These are phyloP conservation scores for Clavispora asparagi DNA, from an alignment of 805 yeast species.

Conservation along the genomic window DNA sequence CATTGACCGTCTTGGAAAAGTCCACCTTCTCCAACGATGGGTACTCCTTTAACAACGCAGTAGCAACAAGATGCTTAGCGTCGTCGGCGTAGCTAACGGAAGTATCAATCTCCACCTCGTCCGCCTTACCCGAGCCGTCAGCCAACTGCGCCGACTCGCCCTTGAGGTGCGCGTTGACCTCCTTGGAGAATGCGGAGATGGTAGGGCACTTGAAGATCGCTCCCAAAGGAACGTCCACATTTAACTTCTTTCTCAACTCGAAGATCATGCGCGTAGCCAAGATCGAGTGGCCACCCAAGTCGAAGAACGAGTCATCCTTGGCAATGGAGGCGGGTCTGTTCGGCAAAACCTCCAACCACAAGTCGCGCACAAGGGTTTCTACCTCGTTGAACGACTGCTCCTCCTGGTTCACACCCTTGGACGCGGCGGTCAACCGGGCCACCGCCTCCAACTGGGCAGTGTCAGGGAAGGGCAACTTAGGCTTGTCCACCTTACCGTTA, in stretches of 20 bases:
- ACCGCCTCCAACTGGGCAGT: conserved; percentile 78
- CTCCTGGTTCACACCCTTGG: conserved; percentile 41
- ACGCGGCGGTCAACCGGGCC: conserved; percentile 42
- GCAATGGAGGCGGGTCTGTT: conserved; percentile 73
- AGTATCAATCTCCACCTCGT: conserved; percentile 19
- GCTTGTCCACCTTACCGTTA: conserved; percentile 97
- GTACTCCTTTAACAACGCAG: conserved; percentile 40
- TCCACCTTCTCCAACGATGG: conserved; percentile 38
- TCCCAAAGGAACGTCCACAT: conserved; percentile 83
- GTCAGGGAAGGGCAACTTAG: conserved; percentile 92
- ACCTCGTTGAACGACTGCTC: conserved; percentile 47
- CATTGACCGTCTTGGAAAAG: conserved; percentile 40
- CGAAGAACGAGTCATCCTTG: conserved; percentile 87
- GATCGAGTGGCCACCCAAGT: conserved; percentile 96
- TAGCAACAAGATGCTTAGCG: conserved; percentile 50
- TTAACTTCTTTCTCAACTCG: conserved; percentile 72
- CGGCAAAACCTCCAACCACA: conserved; percentile 86
- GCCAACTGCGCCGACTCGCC: conserved; percentile 46
- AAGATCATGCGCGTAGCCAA: conserved; percentile 96
- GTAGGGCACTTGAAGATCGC: conserved; percentile 89
- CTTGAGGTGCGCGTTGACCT: conserved; percentile 53
- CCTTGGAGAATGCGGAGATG: conserved; percentile 68
- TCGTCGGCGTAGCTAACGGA: conserved; percentile 55
- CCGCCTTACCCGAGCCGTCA: conserved; percentile 18
- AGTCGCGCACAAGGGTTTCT: conserved; percentile 66